Evolutionary conservation across 768 basidiomycete species (phyloP), one percentile per base, ranked within the genome.

Genomic region (Chlorophyllum brunneum): DNA sequence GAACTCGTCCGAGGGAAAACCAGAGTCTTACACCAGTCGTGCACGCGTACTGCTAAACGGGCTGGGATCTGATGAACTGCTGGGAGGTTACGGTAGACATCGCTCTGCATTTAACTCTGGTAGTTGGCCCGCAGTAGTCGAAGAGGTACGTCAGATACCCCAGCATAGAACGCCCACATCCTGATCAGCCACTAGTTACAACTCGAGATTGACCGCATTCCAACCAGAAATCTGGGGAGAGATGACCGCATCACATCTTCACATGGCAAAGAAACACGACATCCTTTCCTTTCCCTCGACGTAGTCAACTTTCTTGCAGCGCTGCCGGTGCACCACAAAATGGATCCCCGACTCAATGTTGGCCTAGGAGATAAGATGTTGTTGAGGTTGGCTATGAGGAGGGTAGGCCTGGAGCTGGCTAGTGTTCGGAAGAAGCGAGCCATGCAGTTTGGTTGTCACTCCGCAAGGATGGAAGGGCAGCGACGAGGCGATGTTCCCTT

Each of bases 391-490:
- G 83, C 86, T 1, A 83, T 87, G 30, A 69, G 72, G 56, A 80
- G 81, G 57, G 60, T 93, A n/a, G 94, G 95, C 0, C 72, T 98
- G 37, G 67, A 78, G 2, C 81, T 84, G 56, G 90, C 92, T 4
- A 87, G 88, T 56, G 54, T 59, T 47, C 73, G 91, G 56, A 93
- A 88, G 65, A 99, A 99, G 70, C 67, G 89, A 54, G 97, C 97
- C 11, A 97, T 98, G 89, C 97, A 98, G 62, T 99, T 99, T 70
- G 95, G 95, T 15, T 89, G 81, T 61, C 83, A 85, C 67, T 88
- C 90, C 26, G 91, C 91, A 15, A 72, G 89, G 54, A 92, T 93
- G 90, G 83, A 85, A 15, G 84, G 81, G 2, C 79, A 81, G 41
- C 69, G 67, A 53, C 76, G 77, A 31, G 88, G 86, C 1, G 80